Conservation (phyloP, 2,329 filamentous ascomycete species). For the Pseudogymnoascus sp. region DNA sequence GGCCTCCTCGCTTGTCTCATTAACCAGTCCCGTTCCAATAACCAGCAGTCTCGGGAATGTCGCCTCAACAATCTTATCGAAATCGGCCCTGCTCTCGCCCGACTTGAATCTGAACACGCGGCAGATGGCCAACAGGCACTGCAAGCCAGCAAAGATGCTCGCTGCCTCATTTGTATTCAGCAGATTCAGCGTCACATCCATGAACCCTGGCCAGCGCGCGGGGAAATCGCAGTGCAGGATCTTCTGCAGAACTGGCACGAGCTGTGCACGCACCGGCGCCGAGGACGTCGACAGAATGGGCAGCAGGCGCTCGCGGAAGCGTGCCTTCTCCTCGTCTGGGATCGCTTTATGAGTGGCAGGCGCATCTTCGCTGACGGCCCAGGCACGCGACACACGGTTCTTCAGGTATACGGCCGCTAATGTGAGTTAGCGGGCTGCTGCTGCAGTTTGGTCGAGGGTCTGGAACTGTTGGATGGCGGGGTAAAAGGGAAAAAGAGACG, state of each 20-base stretch:
- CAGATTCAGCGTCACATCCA: conserved; percentile 84
- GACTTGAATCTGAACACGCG: conserved; percentile 91
- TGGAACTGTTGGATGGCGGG: conserved; percentile 25
- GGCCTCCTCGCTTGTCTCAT: conserved; percentile 86
- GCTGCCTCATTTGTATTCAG: conserved; percentile 78
- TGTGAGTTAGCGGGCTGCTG: conserved; percentile 11
- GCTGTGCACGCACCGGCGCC: conserved; percentile 78
- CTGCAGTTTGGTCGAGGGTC: conserved; percentile 18
- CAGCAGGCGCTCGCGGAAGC: conserved; percentile 80
- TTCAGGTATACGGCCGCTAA: conserved; percentile 95
- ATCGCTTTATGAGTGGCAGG: conserved; percentile 62
- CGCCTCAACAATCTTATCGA: conserved; percentile 87
- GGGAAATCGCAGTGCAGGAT: conserved; percentile 96
- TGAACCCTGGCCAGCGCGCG: conserved; percentile 85
- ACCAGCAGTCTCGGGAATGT: conserved; percentile 81
- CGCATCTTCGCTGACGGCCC: conserved; percentile 70
- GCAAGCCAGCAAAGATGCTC: conserved; percentile 85
- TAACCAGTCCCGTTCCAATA: conserved; percentile 82
- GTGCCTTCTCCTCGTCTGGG: conserved; percentile 79
- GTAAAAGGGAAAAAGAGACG: conserved; percentile 31
- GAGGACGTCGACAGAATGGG: conserved; percentile 78
- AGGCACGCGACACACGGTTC: conserved; percentile 90
- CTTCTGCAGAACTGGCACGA: conserved; percentile 90
- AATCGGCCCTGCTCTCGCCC: conserved; percentile 71
- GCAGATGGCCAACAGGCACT: conserved; percentile 91